Evolutionary conservation across 306 rosid genomes (phyloP).

Genomic region (Cicer bijugum): DNA sequence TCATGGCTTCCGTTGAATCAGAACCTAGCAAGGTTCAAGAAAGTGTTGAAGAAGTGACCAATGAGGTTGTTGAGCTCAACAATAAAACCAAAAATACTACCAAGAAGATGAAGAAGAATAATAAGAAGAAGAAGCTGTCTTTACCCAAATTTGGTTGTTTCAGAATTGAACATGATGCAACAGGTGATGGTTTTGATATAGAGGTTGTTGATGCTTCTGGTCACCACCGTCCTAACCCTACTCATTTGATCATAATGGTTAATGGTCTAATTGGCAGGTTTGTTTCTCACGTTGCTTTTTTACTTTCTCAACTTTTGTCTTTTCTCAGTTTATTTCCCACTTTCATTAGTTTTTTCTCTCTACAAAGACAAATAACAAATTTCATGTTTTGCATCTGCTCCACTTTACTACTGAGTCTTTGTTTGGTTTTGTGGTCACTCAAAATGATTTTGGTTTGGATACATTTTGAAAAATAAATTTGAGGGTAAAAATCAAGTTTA

Average conservation of each 20-base stretch:
- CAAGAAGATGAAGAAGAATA: constrained; percentile 9
- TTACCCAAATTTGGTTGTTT: constrained; percentile 66
- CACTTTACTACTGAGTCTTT: too few relatives aligned
- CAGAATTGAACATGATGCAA: constrained; percentile 52
- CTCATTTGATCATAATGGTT: constrained; percentile 77
- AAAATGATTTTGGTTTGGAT: too few relatives aligned
- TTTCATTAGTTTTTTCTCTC: neutral
- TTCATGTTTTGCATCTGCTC: too few relatives aligned
- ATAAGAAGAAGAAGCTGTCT: constrained; percentile 31
- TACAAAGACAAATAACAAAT: too few relatives aligned
- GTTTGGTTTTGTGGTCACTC: too few relatives aligned
- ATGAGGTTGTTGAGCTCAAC: constrained; percentile 1
- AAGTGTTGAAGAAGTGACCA: constrained; percentile 20
- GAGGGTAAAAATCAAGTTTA: too few relatives aligned
- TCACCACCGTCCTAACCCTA: constrained; percentile 47
- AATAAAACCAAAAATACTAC: constrained; percentile 2
- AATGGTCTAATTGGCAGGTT: constrained; percentile 88
- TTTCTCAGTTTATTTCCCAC: neutral
- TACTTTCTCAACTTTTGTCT: neutral
- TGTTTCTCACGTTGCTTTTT: neutral
- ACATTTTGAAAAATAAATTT: too few relatives aligned
- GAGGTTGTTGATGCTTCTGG: constrained; percentile 58
- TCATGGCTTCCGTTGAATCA: constrained; percentile 44
- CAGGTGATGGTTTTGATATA: constrained; percentile 57
- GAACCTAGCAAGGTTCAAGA: constrained; percentile 41